Base-by-base conservation (phyloP, 2,329 filamentous ascomycete species). In the Lomentospora prolificans region DNA sequence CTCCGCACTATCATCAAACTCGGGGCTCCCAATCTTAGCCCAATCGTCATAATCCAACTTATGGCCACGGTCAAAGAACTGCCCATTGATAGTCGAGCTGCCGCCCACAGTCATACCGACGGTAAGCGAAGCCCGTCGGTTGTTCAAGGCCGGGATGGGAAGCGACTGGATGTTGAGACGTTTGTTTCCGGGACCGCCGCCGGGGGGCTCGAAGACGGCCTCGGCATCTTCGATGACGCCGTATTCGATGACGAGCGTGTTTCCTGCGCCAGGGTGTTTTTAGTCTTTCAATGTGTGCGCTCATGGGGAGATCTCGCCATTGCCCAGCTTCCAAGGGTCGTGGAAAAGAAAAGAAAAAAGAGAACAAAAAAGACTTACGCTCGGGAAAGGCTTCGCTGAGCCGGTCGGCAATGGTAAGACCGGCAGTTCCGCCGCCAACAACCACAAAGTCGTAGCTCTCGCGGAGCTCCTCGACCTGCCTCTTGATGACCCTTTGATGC, bases 361-460 rank as follows among this genome's bases (percentile, higher is more conserved):
- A 46, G 22, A 19, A 17, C 14, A 4, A 8, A 51, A 7, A 51
- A 51, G 7, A 24, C 53, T 4, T 50, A 55, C 53, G 53, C 12
- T 50, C 30, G 6, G 53, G 53, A 24, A 55, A 55, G 6, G 61
- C 57, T 65, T 85, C 80, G 30, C 81, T 82, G 2, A 61, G 54
- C 6, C 58, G 78, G 66, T 84, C 80, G 1, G 82, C 81, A 41
- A 85, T 75, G 52, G 72, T 70, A 36, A 85, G 77, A 54, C 83
- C 83, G 52, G 76, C 81, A 4, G 82, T 79, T 59, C 83, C 83
- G n/a, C 71, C 78, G 3, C 83, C 83, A 28, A 84, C 75, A 30
- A 86, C 72, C 54, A 86, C 80, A 67, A 85, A 86, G 64, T 86
- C 82, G 61, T 78, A 61, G 10, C 30, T 57, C 3, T 59, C 59